Evolutionary conservation across 257 asterid species (phyloP).

Genomic region (Ilex aquifolium): DNA sequence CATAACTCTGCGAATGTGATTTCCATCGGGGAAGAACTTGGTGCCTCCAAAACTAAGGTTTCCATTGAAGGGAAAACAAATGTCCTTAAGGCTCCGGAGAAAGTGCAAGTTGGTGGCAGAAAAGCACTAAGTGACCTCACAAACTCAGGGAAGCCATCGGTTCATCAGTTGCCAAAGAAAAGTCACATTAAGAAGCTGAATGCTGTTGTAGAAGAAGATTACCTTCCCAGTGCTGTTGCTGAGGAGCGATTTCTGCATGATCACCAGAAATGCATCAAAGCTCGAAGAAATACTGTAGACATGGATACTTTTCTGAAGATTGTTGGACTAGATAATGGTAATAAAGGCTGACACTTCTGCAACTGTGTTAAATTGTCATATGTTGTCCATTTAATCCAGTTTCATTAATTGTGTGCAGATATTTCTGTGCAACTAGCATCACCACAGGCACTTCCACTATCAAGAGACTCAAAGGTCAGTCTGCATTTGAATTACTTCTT

Average conservation of each 20-base stretch:
- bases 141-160: constrained; percentile 51
- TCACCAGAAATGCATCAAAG: constrained; percentile 70
- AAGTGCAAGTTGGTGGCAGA: constrained; percentile 50
- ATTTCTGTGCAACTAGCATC: constrained; percentile 18
- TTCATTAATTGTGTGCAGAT: constrained; percentile 18
- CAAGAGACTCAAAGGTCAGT: constrained; percentile 39
- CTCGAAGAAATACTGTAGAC: constrained; percentile 39
- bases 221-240: constrained; percentile 21
- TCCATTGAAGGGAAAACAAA: constrained; percentile 20
- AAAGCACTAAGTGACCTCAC: constrained; percentile 82
- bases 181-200: constrained; percentile 32
- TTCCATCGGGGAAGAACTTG: constrained; percentile 41
- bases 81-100: constrained; percentile 36
- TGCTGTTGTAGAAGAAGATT: constrained; percentile 28
- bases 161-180: constrained; percentile 27
- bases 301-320: constrained; percentile 54
- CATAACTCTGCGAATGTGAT: constrained; percentile 33
- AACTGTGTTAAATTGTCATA: constrained; percentile 1
- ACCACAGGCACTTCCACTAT: constrained; percentile 19
- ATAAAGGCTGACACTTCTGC: background rate
- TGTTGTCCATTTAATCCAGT: constrained; percentile 2
- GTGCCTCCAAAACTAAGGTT: constrained; percentile 14
- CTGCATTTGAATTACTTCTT: background rate
- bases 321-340: constrained; percentile 63
- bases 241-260: constrained; percentile 73